phyloP scores from a whole-genome alignment of 1,284 basidiomycete genomes.

The Agroathelia rolfsii region DNA sequence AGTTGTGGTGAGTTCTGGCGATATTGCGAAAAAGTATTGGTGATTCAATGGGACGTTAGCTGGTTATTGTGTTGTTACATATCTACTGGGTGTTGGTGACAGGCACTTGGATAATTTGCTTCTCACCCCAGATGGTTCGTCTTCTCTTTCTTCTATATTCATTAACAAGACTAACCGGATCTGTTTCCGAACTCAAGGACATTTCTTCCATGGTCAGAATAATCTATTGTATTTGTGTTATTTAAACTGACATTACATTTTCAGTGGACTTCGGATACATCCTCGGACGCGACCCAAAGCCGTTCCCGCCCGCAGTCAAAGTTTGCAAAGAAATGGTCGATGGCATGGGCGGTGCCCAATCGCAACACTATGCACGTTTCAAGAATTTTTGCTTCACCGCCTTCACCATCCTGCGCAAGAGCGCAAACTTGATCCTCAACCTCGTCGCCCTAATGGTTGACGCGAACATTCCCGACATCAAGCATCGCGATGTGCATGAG shows the following conservation, averaged over 20 bases:
- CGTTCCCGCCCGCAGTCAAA: slow-evolving; percentile 96
- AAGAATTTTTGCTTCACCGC: slow-evolving; percentile 95
- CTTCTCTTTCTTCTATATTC: slow-evolving; percentile 24
- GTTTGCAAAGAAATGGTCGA: slow-evolving; percentile 99
- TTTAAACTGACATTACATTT: slow-evolving; percentile 9
- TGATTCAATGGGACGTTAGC: slow-evolving; percentile 39
- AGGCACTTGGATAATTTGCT: slow-evolving; percentile 95
- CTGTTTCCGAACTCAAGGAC: slow-evolving; percentile 36
- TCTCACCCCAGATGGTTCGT: slow-evolving; percentile 81
- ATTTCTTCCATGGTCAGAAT: slow-evolving; percentile 74
- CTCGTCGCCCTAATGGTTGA: slow-evolving; percentile 96
- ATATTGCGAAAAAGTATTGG: slow-evolving; percentile 1
- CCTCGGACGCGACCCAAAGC: slow-evolving; percentile 94
- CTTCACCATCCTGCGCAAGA: slow-evolving; percentile 91
- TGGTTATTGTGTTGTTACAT: slow-evolving; percentile 97
- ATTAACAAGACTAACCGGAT: slow-evolving; percentile 2
- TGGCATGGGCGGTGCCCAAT: slow-evolving; percentile 94
- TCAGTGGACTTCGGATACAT: slow-evolving; percentile 98
- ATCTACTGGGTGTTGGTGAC: slow-evolving; percentile 94
- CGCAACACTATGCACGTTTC: slow-evolving; percentile 89
- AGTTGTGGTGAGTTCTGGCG: slow-evolving; percentile 76
- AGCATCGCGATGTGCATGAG: slow-evolving; percentile 76
- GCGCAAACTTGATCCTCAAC: slow-evolving; percentile 96
- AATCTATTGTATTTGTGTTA: slow-evolving; percentile 2
- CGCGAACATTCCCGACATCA: slow-evolving; percentile 96